phyloP scores from a whole-genome alignment of 2,329 filamentous ascomycete genomes.

The Annulohypoxylon truncatum region DNA sequence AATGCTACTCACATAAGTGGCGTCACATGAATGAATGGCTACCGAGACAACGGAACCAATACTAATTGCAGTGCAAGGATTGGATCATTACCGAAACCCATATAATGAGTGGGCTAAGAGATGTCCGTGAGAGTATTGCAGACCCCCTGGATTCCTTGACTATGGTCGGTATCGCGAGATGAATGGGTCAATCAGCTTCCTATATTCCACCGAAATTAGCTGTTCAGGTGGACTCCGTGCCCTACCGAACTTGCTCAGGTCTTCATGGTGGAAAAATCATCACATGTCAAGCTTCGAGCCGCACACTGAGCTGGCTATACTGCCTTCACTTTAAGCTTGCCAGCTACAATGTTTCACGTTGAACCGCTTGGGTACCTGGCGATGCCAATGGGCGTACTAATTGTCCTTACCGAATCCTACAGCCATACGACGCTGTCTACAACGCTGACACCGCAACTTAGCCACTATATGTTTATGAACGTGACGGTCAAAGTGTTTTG shows the following conservation, averaged over 20 bases:
- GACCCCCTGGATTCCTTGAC: conserved; percentile 5
- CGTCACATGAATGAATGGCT: conserved; percentile 25
- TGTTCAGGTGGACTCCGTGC: conserved; percentile 16
- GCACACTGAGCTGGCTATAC: conserved; percentile 23
- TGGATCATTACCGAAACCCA: conserved; percentile 23
- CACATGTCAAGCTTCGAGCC: conserved; percentile 25
- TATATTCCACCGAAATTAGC: conserved; percentile 23
- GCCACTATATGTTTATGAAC: conserved; percentile 19
- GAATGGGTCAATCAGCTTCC: conserved; percentile 24
- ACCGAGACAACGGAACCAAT: conserved; percentile 29
- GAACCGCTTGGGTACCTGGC: conserved; percentile 3
- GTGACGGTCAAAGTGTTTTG: conserved; percentile 13
- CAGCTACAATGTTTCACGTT: conserved; percentile 20
- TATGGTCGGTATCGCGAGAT: conserved; percentile 1
- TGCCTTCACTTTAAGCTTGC: conserved; percentile 18
- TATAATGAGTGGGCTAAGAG: conserved; percentile 21
- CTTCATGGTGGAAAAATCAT: conserved; percentile 9
- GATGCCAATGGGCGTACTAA: conserved; percentile 19
- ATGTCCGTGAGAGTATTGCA: conserved; percentile 8
- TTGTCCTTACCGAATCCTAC: conserved; percentile 20
- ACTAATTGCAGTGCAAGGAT: conserved; percentile 2
- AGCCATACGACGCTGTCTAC: conserved; percentile 25
- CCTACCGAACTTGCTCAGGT: conserved; percentile 20
- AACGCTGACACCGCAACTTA: conserved; percentile 27
- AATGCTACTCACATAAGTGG: conserved; percentile 18